Conservation (phyloP, 139 green algal genomes). For the Edaphochlamys debaryana region DNA sequence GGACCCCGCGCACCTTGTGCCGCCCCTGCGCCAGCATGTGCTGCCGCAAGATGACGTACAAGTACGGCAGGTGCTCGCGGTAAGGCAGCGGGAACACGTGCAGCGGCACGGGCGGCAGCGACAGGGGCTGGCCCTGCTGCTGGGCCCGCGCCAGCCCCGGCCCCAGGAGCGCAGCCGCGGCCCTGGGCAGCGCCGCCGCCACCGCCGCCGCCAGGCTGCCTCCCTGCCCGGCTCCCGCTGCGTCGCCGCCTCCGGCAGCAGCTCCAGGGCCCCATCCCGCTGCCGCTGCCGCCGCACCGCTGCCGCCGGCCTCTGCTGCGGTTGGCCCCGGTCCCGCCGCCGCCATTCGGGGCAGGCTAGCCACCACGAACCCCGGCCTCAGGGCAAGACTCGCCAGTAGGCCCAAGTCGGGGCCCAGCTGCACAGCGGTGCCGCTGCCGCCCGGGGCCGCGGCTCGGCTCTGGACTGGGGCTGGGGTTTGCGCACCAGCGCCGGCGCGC, state of each 20-base stretch:
- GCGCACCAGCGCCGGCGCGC: too few species aligned
- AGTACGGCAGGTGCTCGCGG: slow-evolving; percentile 24
- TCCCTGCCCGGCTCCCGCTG: not conserved
- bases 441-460: too few species aligned
- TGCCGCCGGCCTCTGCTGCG: too few species aligned
- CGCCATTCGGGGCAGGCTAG: too few species aligned
- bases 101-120: not conserved
- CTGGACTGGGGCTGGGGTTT: too few species aligned
- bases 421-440: too few species aligned
- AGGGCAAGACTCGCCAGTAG: not conserved
- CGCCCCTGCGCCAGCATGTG: slow-evolving; percentile 17
- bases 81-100: slow-evolving; percentile 5
- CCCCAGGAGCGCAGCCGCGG: not conserved
- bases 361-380: not conserved
- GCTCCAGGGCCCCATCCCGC: not conserved
- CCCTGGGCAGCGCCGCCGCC: not conserved
- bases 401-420: not conserved
- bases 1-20: slow-evolving; percentile 10
- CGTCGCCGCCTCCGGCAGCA: too few species aligned
- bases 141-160: not conserved
- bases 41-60: slow-evolving; percentile 32
- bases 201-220: not conserved
- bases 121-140: too few species aligned
- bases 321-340: not conserved
- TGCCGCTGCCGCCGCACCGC: too few species aligned